phyloP scores from a whole-genome alignment of 2,329 filamentous ascomycete genomes.

The Cercospora zeina region DNA sequence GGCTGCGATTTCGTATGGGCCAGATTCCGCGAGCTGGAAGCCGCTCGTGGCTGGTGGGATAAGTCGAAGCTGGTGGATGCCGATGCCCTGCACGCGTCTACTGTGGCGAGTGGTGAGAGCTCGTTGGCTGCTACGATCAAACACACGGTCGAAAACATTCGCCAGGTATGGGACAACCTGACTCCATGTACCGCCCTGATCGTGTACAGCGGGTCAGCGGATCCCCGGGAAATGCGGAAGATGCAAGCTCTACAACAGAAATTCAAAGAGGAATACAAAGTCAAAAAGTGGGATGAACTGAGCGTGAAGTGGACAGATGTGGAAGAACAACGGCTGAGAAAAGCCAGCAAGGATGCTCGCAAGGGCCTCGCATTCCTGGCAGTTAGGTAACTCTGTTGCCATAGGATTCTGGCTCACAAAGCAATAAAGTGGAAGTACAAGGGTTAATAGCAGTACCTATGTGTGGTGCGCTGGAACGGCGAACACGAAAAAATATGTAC shows the following conservation, averaged over 20 bases:
- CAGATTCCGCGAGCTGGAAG: constrained; percentile 62
- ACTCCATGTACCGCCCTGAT: constrained; percentile 62
- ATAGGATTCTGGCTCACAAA: background rate
- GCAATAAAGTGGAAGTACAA: background rate
- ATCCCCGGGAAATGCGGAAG: constrained; percentile 58
- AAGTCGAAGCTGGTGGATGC: constrained; percentile 48
- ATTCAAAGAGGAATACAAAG: constrained; percentile 58
- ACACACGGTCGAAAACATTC: constrained; percentile 54
- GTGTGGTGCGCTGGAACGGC: background rate
- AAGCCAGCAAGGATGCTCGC: constrained; percentile 58
- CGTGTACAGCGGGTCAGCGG: constrained; percentile 64
- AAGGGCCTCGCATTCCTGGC: constrained; percentile 60
- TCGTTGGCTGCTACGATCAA: constrained; percentile 51
- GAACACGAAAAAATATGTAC: constrained; percentile 3
- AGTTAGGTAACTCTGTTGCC: constrained; percentile 51
- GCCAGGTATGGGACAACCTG: constrained; percentile 56
- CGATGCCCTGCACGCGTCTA: constrained; percentile 38
- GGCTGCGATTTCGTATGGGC: constrained; percentile 65
- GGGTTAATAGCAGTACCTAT: background rate
- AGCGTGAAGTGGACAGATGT: constrained; percentile 65
- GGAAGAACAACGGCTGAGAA: constrained; percentile 61
- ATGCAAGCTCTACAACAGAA: constrained; percentile 58
- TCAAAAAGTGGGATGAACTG: constrained; percentile 64
- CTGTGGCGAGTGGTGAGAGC: constrained; percentile 22
- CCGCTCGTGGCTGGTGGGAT: constrained; percentile 61